Conservation (phyloP, 768 basidiomycete species). For the Boletus huronensis region DNA sequence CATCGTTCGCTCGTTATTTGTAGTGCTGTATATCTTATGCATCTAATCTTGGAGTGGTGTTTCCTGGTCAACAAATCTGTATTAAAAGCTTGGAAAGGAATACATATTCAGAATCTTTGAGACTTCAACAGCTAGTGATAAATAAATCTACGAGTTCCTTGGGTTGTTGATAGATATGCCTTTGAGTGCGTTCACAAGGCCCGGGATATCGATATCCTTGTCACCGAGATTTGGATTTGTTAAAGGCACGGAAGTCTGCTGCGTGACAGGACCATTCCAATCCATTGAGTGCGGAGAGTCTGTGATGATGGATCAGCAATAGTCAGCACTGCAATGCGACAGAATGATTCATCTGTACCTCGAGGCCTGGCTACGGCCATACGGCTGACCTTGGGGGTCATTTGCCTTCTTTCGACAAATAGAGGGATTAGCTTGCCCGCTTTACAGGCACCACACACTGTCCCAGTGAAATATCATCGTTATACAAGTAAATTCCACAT, state of each 20-base stretch:
- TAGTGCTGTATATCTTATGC: not conserved
- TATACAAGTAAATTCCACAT: not conserved
- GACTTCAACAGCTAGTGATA: not conserved
- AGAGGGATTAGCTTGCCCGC: conserved; percentile 55
- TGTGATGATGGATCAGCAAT: conserved; percentile 1
- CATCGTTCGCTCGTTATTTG: not conserved
- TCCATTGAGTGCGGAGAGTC: conserved; percentile 16
- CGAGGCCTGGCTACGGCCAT: conserved; percentile 43
- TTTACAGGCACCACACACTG: conserved; percentile 68
- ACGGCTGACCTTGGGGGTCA: conserved; percentile 38
- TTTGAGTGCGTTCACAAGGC: conserved; percentile 11
- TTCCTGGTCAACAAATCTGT: not conserved
- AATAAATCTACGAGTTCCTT: not conserved
- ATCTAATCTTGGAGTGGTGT: not conserved
- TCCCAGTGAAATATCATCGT: not conserved
- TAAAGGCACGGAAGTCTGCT: not conserved
- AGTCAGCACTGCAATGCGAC: not conserved
- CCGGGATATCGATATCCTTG: conserved; percentile 7
- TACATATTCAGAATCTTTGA: not conserved
- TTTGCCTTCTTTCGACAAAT: conserved; percentile 42
- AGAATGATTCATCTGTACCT: conserved; percentile 33
- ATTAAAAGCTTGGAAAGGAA: no score
- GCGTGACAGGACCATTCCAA: not conserved
- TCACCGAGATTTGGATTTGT: not conserved
- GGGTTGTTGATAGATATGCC: conserved; percentile 10